phyloP scores from a whole-genome alignment of 805 yeast genomes.

The Blastobotrys mokoenaii region DNA sequence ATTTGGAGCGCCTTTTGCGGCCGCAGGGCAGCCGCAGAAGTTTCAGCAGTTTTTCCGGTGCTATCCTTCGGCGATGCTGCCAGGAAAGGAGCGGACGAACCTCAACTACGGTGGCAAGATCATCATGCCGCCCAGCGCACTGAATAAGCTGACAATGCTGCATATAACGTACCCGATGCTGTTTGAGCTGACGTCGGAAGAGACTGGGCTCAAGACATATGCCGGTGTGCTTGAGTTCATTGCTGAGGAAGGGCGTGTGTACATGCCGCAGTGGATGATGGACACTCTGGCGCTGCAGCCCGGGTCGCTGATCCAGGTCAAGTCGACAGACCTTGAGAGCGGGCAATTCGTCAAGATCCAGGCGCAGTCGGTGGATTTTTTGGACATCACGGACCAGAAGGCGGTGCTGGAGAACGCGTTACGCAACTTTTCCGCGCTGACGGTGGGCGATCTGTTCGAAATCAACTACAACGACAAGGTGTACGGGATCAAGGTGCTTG shows the following conservation, averaged over 20 bases:
- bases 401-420: conserved; percentile 92
- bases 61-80: conserved; percentile 88
- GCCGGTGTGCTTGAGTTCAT: conserved; percentile 94
- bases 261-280: conserved; percentile 97
- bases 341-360: conserved; percentile 89
- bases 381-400: conserved; percentile 91
- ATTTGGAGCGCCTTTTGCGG: conserved; percentile 4
- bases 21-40: conserved; percentile 20
- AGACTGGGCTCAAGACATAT: conserved; percentile 53
- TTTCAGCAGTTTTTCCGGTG: conserved; percentile 89
- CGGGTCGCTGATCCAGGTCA: conserved; percentile 70
- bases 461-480: conserved; percentile 71
- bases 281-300: conserved; percentile 60
- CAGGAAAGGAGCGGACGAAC: conserved; percentile 54
- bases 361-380: conserved; percentile 89
- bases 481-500: conserved; percentile 76
- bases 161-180: conserved; percentile 96
- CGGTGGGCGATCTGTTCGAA: conserved; percentile 77
- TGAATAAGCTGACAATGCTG: conserved; percentile 76
- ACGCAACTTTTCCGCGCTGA: conserved; percentile 80
- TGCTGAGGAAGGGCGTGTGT: conserved; percentile 95
- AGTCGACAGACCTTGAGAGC: conserved; percentile 66
- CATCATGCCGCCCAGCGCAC: conserved; percentile 86
- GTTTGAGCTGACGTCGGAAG: conserved; percentile 69
- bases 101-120: conserved; percentile 95